Base-by-base conservation (phyloP, 106 monocot genomes). In the Allium fistulosum region DNA sequence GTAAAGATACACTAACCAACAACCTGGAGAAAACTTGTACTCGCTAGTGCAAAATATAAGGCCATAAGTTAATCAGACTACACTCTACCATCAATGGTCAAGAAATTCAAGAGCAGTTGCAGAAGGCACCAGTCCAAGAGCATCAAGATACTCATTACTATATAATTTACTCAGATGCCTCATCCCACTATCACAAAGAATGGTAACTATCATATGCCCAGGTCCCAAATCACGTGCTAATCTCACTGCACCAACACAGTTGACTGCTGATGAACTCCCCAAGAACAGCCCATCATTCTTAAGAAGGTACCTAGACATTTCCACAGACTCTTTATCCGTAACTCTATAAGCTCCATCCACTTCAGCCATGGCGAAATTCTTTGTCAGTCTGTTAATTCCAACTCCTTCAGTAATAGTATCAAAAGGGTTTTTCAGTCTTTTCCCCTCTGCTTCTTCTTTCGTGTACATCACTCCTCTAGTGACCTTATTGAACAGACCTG, bases 371-470 rank as follows among this genome's bases (percentile, higher is more conserved):
- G 79, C 51, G 55, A 99, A 99, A 65, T 99, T 99, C 74, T 79
- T 80, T 10, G 97, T 99, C 61, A 92, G 56, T 75, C 97, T 80
- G 73, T 99, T 92, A 64, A 99, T 92, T 62, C 97, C 97, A 53
- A 99, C 92, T 51, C 97, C 97, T 90, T 99, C 97, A 0, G 92
- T 99, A 49, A 99, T 76, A 26, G 97, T 92, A 60, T 99, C 92
- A 72, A 99, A 99, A 62, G 97, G 97, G 64, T 99, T 89, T 73
- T 99, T 99, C 65, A 99, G 76, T 66, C 97, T 81, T 16, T 75
- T 75, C 6, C 97, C 97, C 65, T 99, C 97, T 7, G 97, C 97
- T 78, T 99, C 97, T 71, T 99, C 89, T 68, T 75, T 92, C 17
- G 97, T 85, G 74, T 99, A 99, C 97, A 99, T 87, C 27, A 99